Base-by-base conservation (phyloP, 2,329 filamentous ascomycete species). In the Dactylonectria macrodidyma region DNA sequence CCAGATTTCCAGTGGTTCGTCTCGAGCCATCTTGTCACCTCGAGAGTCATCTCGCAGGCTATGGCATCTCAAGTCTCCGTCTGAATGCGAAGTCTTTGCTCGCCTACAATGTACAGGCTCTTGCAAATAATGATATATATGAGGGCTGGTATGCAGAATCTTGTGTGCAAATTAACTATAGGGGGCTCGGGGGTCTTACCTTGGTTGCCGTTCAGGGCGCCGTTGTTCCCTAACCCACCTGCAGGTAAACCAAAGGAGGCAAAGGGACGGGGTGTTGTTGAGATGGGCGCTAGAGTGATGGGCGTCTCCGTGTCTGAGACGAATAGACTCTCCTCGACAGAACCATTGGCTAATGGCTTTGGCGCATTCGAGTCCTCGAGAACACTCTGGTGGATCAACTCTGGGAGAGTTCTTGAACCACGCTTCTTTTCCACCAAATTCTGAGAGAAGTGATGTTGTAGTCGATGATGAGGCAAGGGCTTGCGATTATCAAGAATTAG, bases 391-490 rank as follows among this genome's bases (percentile, higher is more conserved):
- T 89, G 87, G 34, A 92, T 89, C 24, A 90, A 80, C 30, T 87
- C 81, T 3, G 88, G 84, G 2, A 92, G 80, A 11, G 86, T 78
- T 54, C 82, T 83, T 11, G 79, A 78, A 6, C 84, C 84, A 30
- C 90, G 87, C 76, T 92, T 92, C 56, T 81, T 81, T 77, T 92
- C 90, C 8, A 92, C 90, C 16, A 92, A 76, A 6, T 72, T 77
- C 11, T 82, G 80, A 1, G 90, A 91, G 68, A 88, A 89, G 16
- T 86, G 80, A 70, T 91, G 89, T 34, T 83, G 83, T 4, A 89
- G 78, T 57, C 86, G 83, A 26, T 84, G 84, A 62, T 86, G 85
- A 16, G 84, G 82, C 10, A 89, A 77, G 3, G 80, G 73, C 19
- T 80, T 80, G 33, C 80, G 81, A 67, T 81, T 84, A 60, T 84